Conservation (phyloP, 2,329 filamentous ascomycete species). For the Cladobotryum mycophilum region DNA sequence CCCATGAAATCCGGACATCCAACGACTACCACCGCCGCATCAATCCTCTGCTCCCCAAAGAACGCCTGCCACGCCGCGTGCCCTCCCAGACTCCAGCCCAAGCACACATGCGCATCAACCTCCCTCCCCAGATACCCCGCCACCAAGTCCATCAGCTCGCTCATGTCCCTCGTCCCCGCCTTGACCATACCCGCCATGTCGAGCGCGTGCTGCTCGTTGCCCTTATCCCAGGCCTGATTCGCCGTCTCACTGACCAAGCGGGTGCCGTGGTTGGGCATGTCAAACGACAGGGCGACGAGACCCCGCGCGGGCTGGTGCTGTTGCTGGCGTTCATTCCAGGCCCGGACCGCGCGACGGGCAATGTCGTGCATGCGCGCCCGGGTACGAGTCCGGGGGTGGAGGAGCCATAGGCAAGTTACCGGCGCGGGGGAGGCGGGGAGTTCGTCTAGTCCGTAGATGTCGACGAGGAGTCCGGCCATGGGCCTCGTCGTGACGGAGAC, state of each 20-base stretch:
- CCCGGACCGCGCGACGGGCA: slow-evolving; percentile 60
- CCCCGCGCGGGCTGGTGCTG: slow-evolving; percentile 34
- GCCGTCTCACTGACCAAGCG: slow-evolving; percentile 59
- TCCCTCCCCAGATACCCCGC: slow-evolving; percentile 57
- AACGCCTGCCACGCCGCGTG: slow-evolving; percentile 83
- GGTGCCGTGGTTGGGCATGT: slow-evolving; percentile 87
- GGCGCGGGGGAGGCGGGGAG: slow-evolving; percentile 46
- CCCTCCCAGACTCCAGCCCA: slow-evolving; percentile 81
- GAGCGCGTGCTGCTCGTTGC: slow-evolving; percentile 75
- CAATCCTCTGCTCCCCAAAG: slow-evolving; percentile 70
- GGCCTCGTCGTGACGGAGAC: slow-evolving; percentile 62
- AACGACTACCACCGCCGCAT: slow-evolving; percentile 72
- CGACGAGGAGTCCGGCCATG: slow-evolving; percentile 72
- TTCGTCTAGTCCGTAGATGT: slow-evolving; percentile 76
- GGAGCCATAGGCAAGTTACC: slow-evolving; percentile 81
- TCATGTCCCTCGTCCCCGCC: slow-evolving; percentile 68
- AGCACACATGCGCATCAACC: slow-evolving; percentile 61
- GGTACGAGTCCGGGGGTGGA: slow-evolving; percentile 70
- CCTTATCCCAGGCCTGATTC: slow-evolving; percentile 73
- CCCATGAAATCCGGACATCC: slow-evolving; percentile 85
- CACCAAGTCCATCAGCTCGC: slow-evolving; percentile 68
- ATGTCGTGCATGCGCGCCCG: slow-evolving; percentile 70
- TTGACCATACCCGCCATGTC: slow-evolving; percentile 84
- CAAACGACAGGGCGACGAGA: slow-evolving; percentile 77
- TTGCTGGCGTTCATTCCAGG: slow-evolving; percentile 50